Evolutionary conservation across 1,284 basidiomycete genomes (phyloP), one percentile per base, ranked within the genome.

Genomic region (Ustilago tritici): DNA sequence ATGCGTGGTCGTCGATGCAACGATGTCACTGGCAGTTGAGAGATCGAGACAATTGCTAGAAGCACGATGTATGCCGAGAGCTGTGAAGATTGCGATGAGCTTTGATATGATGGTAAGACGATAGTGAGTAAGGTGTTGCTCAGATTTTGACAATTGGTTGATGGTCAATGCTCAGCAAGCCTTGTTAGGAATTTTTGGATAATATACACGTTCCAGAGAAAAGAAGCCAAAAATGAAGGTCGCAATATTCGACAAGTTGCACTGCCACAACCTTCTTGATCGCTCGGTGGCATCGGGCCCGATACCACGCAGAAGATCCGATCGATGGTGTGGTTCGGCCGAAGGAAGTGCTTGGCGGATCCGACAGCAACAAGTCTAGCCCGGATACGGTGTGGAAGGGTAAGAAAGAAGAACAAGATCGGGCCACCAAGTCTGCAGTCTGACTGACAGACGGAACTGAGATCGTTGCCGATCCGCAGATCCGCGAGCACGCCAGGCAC

Each of bases 1-100:
- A 53, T 3, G 49, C 17, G 43, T 65, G 23, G 15, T 17, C 46
- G 66, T 61, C 69, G 53, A 60, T 56, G 69, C 65, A 34, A 32
- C 54, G n/a, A 52, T 14, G 56, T 53, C 64, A 63, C 63, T 62
- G 63, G 56, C 69, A 43, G 19, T 35, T 12, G 1, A 55, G 1
- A 23, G 28, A n/a, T 23, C 1, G 31, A 36, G 28, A 19, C 1
- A 3, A 28, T 28, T 28, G 23, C 23, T 28, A 2, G 2, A 28
- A 15, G 43, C 17, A 3, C n/a, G 19, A 15, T 15, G 17, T 19
- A 10, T 19, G 23, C 23, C 23, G 43, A n/a, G n/a, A 7, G n/a
- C 43, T 23, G 43, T 46, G 19, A 8, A 19, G n/a, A 8, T 23
- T 46, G 43, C n/a, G 50, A 32, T 50, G 54, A 15, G 34, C 12